These are phyloP conservation scores for Butyriboletus appendiculatus DNA, from an alignment of 1,284 basidiomycete species.

Conservation along the genomic window DNA sequence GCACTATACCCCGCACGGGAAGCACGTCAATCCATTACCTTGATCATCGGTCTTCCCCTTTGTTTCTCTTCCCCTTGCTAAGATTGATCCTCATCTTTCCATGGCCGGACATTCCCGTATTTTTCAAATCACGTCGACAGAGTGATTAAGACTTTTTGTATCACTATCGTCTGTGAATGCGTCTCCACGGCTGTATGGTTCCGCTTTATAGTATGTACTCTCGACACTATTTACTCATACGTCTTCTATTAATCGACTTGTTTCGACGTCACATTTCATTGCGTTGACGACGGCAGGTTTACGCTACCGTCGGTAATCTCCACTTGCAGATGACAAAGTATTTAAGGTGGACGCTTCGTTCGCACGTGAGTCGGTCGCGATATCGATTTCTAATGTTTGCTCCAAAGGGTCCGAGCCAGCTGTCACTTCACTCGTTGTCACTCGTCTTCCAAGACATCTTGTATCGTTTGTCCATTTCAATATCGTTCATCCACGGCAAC, in stretches of 20 bases:
- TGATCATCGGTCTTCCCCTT: constrained; percentile 28
- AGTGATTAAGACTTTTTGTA: constrained; percentile 34
- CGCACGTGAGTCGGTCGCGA: constrained; percentile 22
- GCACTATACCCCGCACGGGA: constrained; percentile 39
- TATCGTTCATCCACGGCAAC: constrained; percentile 21
- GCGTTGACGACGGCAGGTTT: constrained; percentile 18
- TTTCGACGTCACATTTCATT: constrained; percentile 25
- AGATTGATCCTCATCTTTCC: constrained; percentile 28
- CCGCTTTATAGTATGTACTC: constrained; percentile 36
- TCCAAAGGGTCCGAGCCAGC: constrained; percentile 21
- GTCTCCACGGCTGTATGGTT: constrained; percentile 25
- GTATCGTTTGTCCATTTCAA: constrained; percentile 28
- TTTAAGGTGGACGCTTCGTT: constrained; percentile 34
- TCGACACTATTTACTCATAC: constrained; percentile 35
- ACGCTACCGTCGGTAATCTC: constrained; percentile 30
- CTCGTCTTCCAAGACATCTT: constrained; percentile 1
- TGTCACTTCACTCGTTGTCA: neutral
- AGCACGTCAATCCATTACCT: constrained; percentile 39
- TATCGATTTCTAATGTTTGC: constrained; percentile 7
- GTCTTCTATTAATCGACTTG: constrained; percentile 32
- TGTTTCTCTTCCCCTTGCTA: constrained; percentile 21
- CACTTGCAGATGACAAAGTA: constrained; percentile 25
- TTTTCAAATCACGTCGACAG: constrained; percentile 32
- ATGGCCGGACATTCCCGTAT: constrained; percentile 32
- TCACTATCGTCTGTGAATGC: constrained; percentile 33